phyloP scores from a whole-genome alignment of 495 filamentous ascomycete species.

The Aspergillus sclerotiicarbonarius region DNA sequence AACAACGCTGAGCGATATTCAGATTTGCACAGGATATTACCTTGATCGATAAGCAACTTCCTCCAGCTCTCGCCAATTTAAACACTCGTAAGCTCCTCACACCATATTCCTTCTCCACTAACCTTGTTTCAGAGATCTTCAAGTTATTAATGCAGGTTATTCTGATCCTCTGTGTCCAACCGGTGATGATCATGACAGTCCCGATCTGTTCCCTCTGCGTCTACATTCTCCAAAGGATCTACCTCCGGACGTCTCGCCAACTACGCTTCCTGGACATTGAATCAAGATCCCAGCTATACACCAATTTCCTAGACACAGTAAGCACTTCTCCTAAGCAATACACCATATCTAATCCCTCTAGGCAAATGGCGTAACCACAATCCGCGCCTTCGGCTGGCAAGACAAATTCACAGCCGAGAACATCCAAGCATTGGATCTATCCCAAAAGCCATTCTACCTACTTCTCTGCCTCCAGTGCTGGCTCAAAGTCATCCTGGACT shows the following conservation, averaged over 20 bases:
- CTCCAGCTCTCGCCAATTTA: slow-evolving; percentile 19
- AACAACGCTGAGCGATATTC: too few relatives aligned
- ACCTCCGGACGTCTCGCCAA: slow-evolving; percentile 22
- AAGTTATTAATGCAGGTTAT: slow-evolving; percentile 27
- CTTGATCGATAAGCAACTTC: slow-evolving; percentile 23
- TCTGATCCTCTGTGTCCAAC: slow-evolving; percentile 26
- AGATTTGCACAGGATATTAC: background rate
- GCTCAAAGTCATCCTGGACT: background rate
- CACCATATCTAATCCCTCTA: background rate
- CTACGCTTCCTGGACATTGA: slow-evolving; percentile 30
- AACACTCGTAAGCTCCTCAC: slow-evolving; percentile 22
- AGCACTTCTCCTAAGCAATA: background rate
- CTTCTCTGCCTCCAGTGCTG: background rate
- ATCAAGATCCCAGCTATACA: slow-evolving; percentile 20
- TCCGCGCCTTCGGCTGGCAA: background rate
- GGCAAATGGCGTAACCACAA: background rate
- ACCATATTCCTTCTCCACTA: background rate
- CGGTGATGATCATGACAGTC: slow-evolving; percentile 8
- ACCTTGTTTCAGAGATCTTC: slow-evolving; percentile 11
- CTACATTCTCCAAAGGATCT: slow-evolving; percentile 17
- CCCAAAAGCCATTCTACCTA: background rate
- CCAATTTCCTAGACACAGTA: background rate
- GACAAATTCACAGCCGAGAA: background rate
- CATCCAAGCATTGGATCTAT: background rate
- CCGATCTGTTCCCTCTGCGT: slow-evolving; percentile 13